Evolutionary conservation across 2,329 filamentous ascomycete genomes (phyloP), one percentile per base, ranked within the genome.

Genomic region (Diplodia corticola): DNA sequence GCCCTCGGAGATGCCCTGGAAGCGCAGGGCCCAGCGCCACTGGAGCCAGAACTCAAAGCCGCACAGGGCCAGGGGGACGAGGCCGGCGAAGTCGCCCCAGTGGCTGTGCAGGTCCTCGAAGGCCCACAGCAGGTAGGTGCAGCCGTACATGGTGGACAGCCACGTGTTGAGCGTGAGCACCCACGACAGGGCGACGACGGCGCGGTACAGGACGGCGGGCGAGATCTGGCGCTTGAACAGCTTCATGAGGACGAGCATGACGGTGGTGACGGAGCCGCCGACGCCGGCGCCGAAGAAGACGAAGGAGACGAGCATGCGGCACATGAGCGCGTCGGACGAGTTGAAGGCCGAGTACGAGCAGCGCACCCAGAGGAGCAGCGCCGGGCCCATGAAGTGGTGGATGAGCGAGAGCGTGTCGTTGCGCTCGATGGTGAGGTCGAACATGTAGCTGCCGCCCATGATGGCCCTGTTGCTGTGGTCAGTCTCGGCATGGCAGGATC

Each of bases 161-260:
- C 54, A 59, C 20, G 54, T 59, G 22, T 59, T 59, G 37, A 59
- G 3, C 2, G 54, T 59, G 0, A 59, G 54, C 35, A 59, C 12
- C 37, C 54, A 59, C 13, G 54, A 59, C 13, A 59, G 54, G 13
- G 44, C 44, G 10, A 33, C 26, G 35, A 59, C 37, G 35, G 44
- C 12, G 20, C 54, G 54, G 15, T 26, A 26, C 4, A 59, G 54
- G 1, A 37, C 44, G 13, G 15, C 4, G 24, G 40, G 40, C 37
- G 28, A 3, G 12, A 46, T 17, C 33, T 59, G 37, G 5, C 22
- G 30, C 37, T 59, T 59, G 22, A 22, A 13, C 22, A 59, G 37
- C 54, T 59, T 59, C 54, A 59, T 59, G 35, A 59, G 54, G 5
- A 59, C 54, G n/a, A 59, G 54, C 54, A 59, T 59, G 54, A 17